Evolutionary conservation across 1,139 yeast genomes (phyloP), one percentile per base, ranked within the genome.

Genomic region (Groenewaldozyma sp.): DNA sequence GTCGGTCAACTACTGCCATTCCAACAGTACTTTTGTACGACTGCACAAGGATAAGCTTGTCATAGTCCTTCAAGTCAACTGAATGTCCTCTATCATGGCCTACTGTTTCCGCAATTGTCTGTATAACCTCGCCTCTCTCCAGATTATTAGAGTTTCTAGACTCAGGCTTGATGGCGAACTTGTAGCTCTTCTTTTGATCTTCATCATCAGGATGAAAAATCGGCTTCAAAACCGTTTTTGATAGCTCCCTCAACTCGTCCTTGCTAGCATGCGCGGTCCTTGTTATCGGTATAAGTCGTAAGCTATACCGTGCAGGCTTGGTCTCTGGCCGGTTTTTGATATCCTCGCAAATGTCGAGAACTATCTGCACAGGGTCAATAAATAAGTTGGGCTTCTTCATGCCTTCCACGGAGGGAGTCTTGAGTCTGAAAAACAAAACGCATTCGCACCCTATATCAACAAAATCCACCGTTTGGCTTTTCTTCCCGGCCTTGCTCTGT

Each of bases 361-460:
- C 87, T 42, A 91, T 70, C 3, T 68, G 60, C 34, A 78, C 93
- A 0, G 97, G 96, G 26, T 74, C 76, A 10, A 88, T 70, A 4
- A 9, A 13, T 9, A 29, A 10, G 7, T 9, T 9, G 0, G 96
- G 95, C 48, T 66, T 73, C 50, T 82, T 73, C 1, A 9, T 24
- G 7, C 18, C 31, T 28, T 74, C 75, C 10, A 87, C 69, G 22
- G 20, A 13, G 0, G 96, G 95, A 48, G 66, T 72, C 50, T 82
- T 73, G 1, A 88, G 75, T 52, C 93, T 82, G 51, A 87, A 75
- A 58, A 91, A 91, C 2, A 87, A 72, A 26, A 66, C 66, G 62
- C 98, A 91, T 58, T 86, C 95, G 55, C 93, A 81, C 20, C 78
- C 82, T 35, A 87, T 59, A 13, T 79, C 82, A 28, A 86, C 70